Percentiles rank a stretch among this genome's conserved stretches.
Evolutionary conservation across 176 grass and related monocot species (phyloP).

Genomic region (Echinochloa phyllopogon): DNA sequence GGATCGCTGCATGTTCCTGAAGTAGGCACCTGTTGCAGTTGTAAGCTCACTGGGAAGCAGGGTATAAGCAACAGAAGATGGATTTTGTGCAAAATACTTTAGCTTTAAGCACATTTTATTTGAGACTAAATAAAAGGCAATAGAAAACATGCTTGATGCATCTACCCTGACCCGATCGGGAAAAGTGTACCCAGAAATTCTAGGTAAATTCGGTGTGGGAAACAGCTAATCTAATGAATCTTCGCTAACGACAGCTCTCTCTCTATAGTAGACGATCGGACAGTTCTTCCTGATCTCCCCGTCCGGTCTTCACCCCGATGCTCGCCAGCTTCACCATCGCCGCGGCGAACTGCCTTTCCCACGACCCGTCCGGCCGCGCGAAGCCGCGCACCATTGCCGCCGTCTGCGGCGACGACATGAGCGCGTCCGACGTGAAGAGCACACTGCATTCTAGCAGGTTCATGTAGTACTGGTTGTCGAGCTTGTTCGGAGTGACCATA

Average conservation of each 20-base stretch:
- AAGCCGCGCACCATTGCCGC: background rate
- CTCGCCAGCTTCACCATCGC: background rate
- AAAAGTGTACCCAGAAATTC: too few relatives aligned
- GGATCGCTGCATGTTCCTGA: too few relatives aligned
- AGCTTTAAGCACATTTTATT: background rate
- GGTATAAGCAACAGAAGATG: too few relatives aligned
- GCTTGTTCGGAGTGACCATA: background rate
- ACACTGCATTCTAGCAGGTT: background rate
- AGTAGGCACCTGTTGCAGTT: too few relatives aligned
- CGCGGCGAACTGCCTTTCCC: background rate
- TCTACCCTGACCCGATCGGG: background rate
- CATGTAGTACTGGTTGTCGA: slow-evolving; percentile 17
- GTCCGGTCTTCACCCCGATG: background rate
- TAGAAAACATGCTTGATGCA: background rate
- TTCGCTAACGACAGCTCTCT: background rate
- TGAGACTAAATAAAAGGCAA: background rate
- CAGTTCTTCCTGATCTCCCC: background rate
- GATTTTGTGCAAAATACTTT: too few relatives aligned
- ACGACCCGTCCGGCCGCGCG: background rate
- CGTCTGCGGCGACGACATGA: background rate
- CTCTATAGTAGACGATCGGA: background rate
- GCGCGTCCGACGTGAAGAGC: slow-evolving; percentile 13
- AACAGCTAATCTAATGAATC: too few relatives aligned
- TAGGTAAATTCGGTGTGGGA: too few relatives aligned
- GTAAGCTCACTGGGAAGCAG: too few relatives aligned